Conservation (phyloP, 176 grass and related monocot species). For the Aegilops umbellulata region DNA sequence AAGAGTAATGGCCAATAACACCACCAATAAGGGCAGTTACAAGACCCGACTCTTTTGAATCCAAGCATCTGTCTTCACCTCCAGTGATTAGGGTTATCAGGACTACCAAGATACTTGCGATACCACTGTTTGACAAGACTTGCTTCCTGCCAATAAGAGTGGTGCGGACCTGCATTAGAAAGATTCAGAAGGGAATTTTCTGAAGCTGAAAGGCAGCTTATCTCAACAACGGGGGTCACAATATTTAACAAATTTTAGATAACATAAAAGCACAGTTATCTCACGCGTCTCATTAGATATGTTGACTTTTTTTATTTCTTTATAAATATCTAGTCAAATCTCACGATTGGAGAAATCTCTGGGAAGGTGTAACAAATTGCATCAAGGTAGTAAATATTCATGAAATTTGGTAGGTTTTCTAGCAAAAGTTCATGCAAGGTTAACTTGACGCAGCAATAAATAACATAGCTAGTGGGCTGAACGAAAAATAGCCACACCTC, state of each 20-base stretch:
- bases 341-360: neutral
- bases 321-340: slow-evolving; percentile 3
- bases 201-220: slow-evolving; percentile 29
- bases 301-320: neutral
- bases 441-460: neutral
- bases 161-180: slow-evolving; percentile 51
- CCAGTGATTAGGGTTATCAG: slow-evolving; percentile 46
- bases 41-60: slow-evolving; percentile 64
- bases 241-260: slow-evolving; percentile 1
- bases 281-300: neutral
- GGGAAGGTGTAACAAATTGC: neutral
- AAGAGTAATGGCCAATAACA: slow-evolving; percentile 89
- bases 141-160: slow-evolving; percentile 85
- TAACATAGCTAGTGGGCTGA: neutral
- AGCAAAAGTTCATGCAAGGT: slow-evolving; percentile 3
- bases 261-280: neutral
- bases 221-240: neutral
- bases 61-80: slow-evolving; percentile 78
- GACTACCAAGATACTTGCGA: slow-evolving; percentile 77
- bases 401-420: neutral
- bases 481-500: neutral
- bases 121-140: slow-evolving; percentile 86
- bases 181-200: slow-evolving; percentile 44
- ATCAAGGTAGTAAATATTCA: slow-evolving; percentile 5
- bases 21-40: slow-evolving; percentile 89